Base-by-base conservation (phyloP, 345 rosid species). In the Acer negundo region DNA sequence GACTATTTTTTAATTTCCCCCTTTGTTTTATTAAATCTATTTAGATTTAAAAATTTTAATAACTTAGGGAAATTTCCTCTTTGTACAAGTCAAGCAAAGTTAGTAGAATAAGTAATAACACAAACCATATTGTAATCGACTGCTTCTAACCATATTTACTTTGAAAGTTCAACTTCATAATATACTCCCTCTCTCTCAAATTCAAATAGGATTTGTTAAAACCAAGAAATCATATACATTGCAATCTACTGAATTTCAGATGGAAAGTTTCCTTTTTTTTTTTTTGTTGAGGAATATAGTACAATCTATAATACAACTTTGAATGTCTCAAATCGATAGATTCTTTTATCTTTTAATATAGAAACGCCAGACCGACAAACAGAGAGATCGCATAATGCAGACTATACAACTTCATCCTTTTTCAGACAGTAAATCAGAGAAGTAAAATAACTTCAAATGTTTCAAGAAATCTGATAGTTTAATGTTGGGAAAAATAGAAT, bases 391-490 rank as follows among this genome's bases (percentile, higher is more conserved):
- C 58, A 46, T n/a, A 69, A 47, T 20, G 73, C 61, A 42, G 76
- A 42, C 23, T 6, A 70, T 13, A 6, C 66, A 38, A 58, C 19
- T 73, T 73, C 22, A 59, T 26, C 22, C 19, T 51, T 38, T 46
- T 22, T 28, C 51, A 53, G 49, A 66, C 35, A 47, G 31, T 31
- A 51, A 63, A 65, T 19, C 28, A n/a, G 31, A 8, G 59, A 62
- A 46, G 55, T 42, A 62, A 44, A 10, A 19, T 8, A 62, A 73
- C 1, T 35, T 72, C 22, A 4, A 15, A 24, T 23, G 42, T 42
- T 42, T 42, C 49, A 44, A 40, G 56, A 23, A 61, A 72, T 56
- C 23, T 62, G 55, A 73, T 69, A 7, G 19, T 51, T 72, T 42
- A 46, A 47, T 47, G 10, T 13, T 44, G 59, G 23, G 42, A 74